phyloP scores from a whole-genome alignment of 805 yeast genomes.

The Schwanniomyces yamadae region DNA sequence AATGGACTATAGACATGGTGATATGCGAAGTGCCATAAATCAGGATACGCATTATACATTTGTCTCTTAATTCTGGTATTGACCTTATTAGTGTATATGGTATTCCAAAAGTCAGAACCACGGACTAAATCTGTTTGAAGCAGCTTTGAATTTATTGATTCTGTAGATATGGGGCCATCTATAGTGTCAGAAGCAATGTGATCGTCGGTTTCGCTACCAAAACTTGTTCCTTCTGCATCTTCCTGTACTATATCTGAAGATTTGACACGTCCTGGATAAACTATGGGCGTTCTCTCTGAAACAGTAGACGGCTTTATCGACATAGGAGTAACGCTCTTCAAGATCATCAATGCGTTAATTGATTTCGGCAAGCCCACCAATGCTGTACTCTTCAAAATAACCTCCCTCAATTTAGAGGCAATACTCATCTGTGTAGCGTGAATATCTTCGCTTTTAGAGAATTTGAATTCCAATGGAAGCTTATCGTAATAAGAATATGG shows the following conservation, averaged over 20 bases:
- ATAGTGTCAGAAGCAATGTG: conserved; percentile 30
- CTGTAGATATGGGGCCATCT: conserved; percentile 39
- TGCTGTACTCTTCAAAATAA: conserved; percentile 75
- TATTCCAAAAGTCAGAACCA: conserved; percentile 70
- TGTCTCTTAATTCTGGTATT: conserved; percentile 65
- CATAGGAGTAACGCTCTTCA: conserved; percentile 66
- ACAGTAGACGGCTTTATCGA: conserved; percentile 21
- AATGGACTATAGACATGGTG: conserved; percentile 77
- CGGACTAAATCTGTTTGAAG: conserved; percentile 33
- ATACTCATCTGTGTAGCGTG: conserved; percentile 31
- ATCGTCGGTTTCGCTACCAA: conserved; percentile 21
- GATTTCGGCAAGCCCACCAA: conserved; percentile 82
- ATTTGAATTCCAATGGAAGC: conserved; percentile 38
- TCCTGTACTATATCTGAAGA: conserved; percentile 40
- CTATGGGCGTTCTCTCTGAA: conserved; percentile 29
- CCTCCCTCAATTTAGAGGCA: conserved; percentile 67
- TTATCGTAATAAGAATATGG: conserved; percentile 38
- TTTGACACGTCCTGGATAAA: conserved; percentile 33
- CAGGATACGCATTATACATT: conserved; percentile 76
- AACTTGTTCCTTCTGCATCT: conserved; percentile 37
- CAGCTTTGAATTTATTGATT: conserved; percentile 27
- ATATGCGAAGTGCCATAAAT: conserved; percentile 71
- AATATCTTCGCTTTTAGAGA: conserved; percentile 31
- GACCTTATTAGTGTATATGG: conserved; percentile 69
- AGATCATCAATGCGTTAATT: conserved; percentile 69